phyloP scores from a whole-genome alignment of 2,329 filamentous ascomycete species.

The Diaporthe ampelina region DNA sequence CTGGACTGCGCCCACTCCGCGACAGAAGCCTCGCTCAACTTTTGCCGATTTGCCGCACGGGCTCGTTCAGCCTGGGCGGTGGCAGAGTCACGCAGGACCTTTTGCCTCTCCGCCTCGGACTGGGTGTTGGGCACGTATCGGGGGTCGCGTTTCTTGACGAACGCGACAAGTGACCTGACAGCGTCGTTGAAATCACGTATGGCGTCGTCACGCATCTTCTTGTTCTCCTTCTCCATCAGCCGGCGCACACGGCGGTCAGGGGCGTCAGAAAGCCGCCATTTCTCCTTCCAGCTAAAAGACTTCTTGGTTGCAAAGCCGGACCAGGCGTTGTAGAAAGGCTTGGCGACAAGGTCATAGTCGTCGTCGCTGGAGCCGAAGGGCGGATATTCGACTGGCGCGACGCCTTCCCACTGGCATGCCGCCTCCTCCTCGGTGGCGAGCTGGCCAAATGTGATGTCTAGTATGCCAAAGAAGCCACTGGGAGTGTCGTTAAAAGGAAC shows the following conservation, averaged over 20 bases:
- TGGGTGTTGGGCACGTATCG: conserved; percentile 84
- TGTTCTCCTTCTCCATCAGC: conserved; percentile 96
- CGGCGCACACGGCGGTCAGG: conserved; percentile 87
- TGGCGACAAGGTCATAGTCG: conserved; percentile 81
- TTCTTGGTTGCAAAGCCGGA: conserved; percentile 86
- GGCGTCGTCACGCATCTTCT: conserved; percentile 83
- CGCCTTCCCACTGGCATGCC: conserved; percentile 77
- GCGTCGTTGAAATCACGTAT: conserved; percentile 93
- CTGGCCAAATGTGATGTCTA: conserved; percentile 82
- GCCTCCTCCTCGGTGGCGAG: conserved; percentile 84
- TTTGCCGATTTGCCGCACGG: conserved; percentile 84
- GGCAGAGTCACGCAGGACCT: conserved; percentile 81
- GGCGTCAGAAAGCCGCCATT: conserved; percentile 85
- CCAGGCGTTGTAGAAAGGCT: conserved; percentile 87
- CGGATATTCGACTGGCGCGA: conserved; percentile 77
- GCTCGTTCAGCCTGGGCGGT: conserved; percentile 88
- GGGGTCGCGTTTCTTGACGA: conserved; percentile 92
- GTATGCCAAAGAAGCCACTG: conserved; percentile 86
- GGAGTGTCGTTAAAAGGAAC: conserved; percentile 86
- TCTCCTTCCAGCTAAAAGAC: conserved; percentile 90
- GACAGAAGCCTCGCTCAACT: conserved; percentile 73
- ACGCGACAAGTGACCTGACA: conserved; percentile 86
- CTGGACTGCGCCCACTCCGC: conserved; percentile 82
- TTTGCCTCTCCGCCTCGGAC: conserved; percentile 84
- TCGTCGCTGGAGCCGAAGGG: conserved; percentile 85